Evolutionary conservation across 257 asterid genomes (phyloP), one percentile per base, ranked within the genome.

Genomic region (Solanum chmielewskii): DNA sequence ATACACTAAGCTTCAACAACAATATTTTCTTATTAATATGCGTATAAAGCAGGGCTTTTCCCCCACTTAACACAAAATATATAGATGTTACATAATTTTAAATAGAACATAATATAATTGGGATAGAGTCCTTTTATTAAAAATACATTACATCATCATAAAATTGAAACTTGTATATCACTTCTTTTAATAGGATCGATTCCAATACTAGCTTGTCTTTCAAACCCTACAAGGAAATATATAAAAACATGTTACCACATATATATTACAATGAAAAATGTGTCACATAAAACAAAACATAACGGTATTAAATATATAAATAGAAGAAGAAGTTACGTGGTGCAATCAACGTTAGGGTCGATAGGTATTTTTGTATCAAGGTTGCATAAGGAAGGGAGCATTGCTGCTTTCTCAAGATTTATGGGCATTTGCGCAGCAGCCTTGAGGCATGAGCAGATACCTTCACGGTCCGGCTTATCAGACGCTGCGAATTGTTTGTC

Each of bases 381-480:
- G n/a, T 83, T 56, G 73, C 86, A 83, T 4, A 62, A 25, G 33
- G 11, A 20, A 49, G 69, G 45, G 14, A 83, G 86, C 15, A 6
- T 59, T 56, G 86, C 86, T 56, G 86, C 86, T 62, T 83, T 83
- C 2, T 83, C 74, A 35, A 56, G 33, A 13, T 83, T 29, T 52
- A 83, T 18, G 56, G 89, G 64, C 42, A 90, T 81, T 64, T 49
- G 77, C 1, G 89, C 88, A 13, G 87, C 71, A 4, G 77, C 47
- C 85, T 91, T 89, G 42, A 91, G 86, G 68, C 93, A 91, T 87
- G 71, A 23, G 85, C 93, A 91, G 2, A 89, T 82, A 11, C 90
- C 91, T 77, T 66, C 76, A 1, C 92, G 89, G 75, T 91, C 92
- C 3, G 42, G 87, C 16, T 4, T 75, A 14, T 68, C 39, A 6